Evolutionary conservation across 2,329 filamentous ascomycete species (phyloP).

Genomic region (Colletotrichum sp.): DNA sequence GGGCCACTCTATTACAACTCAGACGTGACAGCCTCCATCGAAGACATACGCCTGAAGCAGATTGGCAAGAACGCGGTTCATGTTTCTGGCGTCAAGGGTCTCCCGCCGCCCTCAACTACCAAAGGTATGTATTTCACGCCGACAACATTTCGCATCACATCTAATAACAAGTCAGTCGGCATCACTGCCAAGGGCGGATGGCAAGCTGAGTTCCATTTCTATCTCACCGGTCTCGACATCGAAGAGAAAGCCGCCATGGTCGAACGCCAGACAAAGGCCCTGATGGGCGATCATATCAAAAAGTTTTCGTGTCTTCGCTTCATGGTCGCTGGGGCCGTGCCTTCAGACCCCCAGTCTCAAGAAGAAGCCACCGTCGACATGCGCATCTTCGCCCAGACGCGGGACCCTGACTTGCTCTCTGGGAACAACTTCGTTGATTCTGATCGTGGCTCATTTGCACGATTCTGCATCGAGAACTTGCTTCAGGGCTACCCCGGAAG

Average conservation of each 20-base stretch:
- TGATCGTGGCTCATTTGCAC: slow-evolving; percentile 33
- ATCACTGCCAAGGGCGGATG: slow-evolving; percentile 54
- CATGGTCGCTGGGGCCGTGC: slow-evolving; percentile 29
- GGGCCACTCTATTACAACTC: slow-evolving; percentile 51
- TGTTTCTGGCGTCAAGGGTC: slow-evolving; percentile 45
- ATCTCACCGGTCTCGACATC: slow-evolving; percentile 54
- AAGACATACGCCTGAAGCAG: slow-evolving; percentile 38
- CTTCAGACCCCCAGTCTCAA: slow-evolving; percentile 42
- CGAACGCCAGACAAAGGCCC: slow-evolving; percentile 50
- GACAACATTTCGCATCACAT: background rate
- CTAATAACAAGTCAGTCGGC: slow-evolving; percentile 36
- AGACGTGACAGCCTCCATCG: slow-evolving; percentile 49
- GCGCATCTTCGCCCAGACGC: slow-evolving; percentile 47
- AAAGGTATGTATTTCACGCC: background rate
- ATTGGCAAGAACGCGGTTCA: slow-evolving; percentile 39
- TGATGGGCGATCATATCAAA: slow-evolving; percentile 42
- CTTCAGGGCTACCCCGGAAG: slow-evolving; percentile 43
- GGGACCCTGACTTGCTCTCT: slow-evolving; percentile 24
- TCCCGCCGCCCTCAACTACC: background rate
- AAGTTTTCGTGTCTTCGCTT: slow-evolving; percentile 58
- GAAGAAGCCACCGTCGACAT: slow-evolving; percentile 49
- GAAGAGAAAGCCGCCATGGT: slow-evolving; percentile 53
- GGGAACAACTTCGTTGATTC: slow-evolving; percentile 28
- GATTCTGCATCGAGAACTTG: slow-evolving; percentile 40
- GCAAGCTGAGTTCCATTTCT: slow-evolving; percentile 48